phyloP scores from a whole-genome alignment of 768 basidiomycete genomes.

The Leucogyrophana mollusca region DNA sequence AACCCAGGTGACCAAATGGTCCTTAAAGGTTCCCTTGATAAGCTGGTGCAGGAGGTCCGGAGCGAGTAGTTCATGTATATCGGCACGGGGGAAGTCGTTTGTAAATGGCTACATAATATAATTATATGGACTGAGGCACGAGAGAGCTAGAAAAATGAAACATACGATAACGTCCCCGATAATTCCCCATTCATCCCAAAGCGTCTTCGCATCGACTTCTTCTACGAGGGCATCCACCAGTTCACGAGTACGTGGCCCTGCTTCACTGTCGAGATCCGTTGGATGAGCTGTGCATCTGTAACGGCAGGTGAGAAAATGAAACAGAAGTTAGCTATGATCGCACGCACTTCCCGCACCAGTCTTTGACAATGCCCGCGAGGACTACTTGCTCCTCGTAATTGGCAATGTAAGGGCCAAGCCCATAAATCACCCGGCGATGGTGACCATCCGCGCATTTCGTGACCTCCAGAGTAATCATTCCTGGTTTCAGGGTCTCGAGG shows the following conservation, averaged over 20 bases:
- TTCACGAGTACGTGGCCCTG: conserved; percentile 13
- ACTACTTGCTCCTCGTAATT: conserved; percentile 40
- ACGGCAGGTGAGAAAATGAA: conserved; percentile 7
- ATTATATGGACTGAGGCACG: too few species aligned
- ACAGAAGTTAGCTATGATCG: conserved; percentile 1
- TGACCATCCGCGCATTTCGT: conserved; percentile 29
- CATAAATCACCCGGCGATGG: conserved; percentile 27
- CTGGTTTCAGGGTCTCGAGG: conserved; percentile 19
- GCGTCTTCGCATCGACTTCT: conserved; percentile 10
- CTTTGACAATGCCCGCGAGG: conserved; percentile 30
- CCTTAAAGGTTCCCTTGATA: conserved; percentile 12
- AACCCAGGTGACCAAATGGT: conserved; percentile 13
- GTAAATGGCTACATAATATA: too few species aligned
- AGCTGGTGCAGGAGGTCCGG: conserved; percentile 11
- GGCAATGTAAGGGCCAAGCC: conserved; percentile 36
- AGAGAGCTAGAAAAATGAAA: too few species aligned
- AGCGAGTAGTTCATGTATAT: conserved; percentile 4
- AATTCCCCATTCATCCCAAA: conserved; percentile 35
- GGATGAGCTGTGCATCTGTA: conserved; percentile 23
- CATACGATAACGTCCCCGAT: conserved; percentile 28
- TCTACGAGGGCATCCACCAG: conserved; percentile 19
- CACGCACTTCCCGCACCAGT: conserved; percentile 35
- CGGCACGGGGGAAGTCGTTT: conserved; percentile 2
- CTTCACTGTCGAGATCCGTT: conserved; percentile 21
- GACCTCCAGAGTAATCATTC: conserved; percentile 27